Evolutionary conservation across 345 rosid genomes (phyloP).

Genomic region (Kernera saxatilis): DNA sequence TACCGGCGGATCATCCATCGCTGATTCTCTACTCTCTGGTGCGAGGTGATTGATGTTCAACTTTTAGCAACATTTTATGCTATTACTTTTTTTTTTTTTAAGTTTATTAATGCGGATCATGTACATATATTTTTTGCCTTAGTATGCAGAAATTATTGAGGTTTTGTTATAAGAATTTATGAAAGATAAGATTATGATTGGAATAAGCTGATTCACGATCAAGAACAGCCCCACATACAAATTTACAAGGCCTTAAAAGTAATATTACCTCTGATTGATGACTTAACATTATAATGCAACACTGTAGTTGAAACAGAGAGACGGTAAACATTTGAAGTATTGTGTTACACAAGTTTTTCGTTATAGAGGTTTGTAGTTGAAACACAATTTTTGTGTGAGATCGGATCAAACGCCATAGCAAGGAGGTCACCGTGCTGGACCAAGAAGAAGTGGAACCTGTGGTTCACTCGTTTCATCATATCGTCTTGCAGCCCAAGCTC

Average conservation of each 20-base stretch:
- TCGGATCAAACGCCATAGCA: not conserved
- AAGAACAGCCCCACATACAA: not conserved
- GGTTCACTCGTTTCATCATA: constrained; percentile 17
- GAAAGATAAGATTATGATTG: not conserved
- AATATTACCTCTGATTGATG: too few species aligned
- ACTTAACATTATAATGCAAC: not conserved
- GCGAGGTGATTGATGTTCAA: constrained; percentile 21
- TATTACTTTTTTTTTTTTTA: not conserved
- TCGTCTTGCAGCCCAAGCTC: constrained; percentile 60
- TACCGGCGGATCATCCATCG: constrained; percentile 23
- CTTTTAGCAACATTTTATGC: not conserved
- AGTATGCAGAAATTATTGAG: not conserved
- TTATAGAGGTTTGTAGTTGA: not conserved
- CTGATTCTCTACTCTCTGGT: constrained; percentile 27
- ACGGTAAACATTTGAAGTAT: not conserved
- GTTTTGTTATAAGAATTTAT: not conserved
- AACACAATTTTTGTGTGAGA: not conserved
- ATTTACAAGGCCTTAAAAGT: too few species aligned
- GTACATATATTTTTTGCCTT: constrained; percentile 23
- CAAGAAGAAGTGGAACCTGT: constrained; percentile 52
- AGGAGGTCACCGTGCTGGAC: constrained; percentile 36
- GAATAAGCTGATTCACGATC: not conserved
- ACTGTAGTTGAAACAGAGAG: not conserved
- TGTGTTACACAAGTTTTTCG: not conserved
- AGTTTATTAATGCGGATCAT: not conserved